phyloP scores from a whole-genome alignment of 2,329 filamentous ascomycete genomes.

The Cladosporium sp. region DNA sequence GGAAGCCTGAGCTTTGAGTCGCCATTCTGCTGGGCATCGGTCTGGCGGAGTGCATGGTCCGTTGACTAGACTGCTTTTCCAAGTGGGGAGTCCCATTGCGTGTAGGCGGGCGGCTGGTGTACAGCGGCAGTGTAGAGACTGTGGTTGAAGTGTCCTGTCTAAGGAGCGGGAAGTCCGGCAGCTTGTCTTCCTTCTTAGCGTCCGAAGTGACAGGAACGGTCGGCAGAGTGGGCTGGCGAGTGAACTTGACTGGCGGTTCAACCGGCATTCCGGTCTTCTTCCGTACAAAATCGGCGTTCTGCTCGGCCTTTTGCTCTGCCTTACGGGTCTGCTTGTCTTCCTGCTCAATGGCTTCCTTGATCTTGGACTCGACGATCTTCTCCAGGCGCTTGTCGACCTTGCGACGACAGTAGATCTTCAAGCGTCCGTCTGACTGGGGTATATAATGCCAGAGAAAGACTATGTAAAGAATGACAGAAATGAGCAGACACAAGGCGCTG shows the following conservation, averaged over 20 bases:
- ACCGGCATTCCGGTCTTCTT: slow-evolving; percentile 22
- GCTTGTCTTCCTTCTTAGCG: slow-evolving; percentile 46
- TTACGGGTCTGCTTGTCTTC: slow-evolving; percentile 55
- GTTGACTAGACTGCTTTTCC: slow-evolving; percentile 37
- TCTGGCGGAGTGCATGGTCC: slow-evolving; percentile 37
- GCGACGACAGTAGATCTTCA: slow-evolving; percentile 81
- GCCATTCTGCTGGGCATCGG: slow-evolving; percentile 37
- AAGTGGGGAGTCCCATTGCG: slow-evolving; percentile 38
- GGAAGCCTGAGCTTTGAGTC: slow-evolving; percentile 54
- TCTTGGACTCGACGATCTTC: slow-evolving; percentile 78
- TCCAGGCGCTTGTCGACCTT: slow-evolving; percentile 86
- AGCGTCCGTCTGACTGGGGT: slow-evolving; percentile 71
- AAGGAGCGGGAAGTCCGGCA: slow-evolving; percentile 31
- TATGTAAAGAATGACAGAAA: slow-evolving; percentile 74
- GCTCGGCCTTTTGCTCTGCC: slow-evolving; percentile 53
- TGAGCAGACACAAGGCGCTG: slow-evolving; percentile 66
- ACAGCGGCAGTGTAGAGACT: slow-evolving; percentile 43
- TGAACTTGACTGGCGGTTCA: slow-evolving; percentile 30
- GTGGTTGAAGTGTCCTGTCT: slow-evolving; percentile 32
- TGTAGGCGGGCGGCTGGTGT: slow-evolving; percentile 49
- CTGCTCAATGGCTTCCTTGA: slow-evolving; percentile 82
- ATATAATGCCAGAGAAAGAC: slow-evolving; percentile 93
- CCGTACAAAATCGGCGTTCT: slow-evolving; percentile 48
- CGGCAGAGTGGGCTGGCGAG: slow-evolving; percentile 65
- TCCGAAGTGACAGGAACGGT: slow-evolving; percentile 54